Base-by-base conservation (phyloP, 2,329 filamentous ascomycete species). In the Penicillium crustosum region DNA sequence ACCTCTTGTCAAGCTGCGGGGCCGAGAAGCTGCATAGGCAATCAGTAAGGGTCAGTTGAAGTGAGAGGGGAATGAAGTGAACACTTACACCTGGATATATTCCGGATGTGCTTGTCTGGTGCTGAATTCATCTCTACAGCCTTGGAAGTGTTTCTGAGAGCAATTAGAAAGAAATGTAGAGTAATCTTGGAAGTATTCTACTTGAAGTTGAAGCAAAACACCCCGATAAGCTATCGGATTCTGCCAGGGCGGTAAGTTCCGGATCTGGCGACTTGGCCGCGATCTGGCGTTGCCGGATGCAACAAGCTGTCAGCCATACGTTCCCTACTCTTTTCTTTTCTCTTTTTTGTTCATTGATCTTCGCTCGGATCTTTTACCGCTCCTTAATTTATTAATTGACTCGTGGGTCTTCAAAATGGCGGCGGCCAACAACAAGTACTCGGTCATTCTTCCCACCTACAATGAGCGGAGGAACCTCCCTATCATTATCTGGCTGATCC, bases 391-490 rank as follows among this genome's bases (percentile, higher is more conserved):
- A 57, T 51, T 53, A 48, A 52, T 58, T 60, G 27, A 51, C 21
- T 47, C 57, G 53, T 25, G 35, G 42, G 10, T 23, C 36, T 50
- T 60, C 65, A 73, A 61, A 44, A 78, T 78, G 76, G 62, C 61
- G 13, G 62, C 67, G 54, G 64, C 75, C 49, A 79, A 45, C 41
- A 53, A 94, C 83, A 96, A 93, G 80, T 99, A 97, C 84, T 96
- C 93, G 66, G 89, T 99, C 74, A 93, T 99, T 73, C 86, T 99
- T 65, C 94, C 94, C 57, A 99, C 94, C 61, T 99, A 96, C 86
- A 97, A 99, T 77, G 94, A 99, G 85, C 91, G 94, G 74, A 88
- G 87, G 77, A 99, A 99, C 80, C 86, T 99, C 66, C 94, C 94
- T 70, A 94, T 99, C 75, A 91, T 97, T 74, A 86, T 89, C 71